These are phyloP conservation scores for Populus hybrid DNA, from an alignment of 441 rosid species.

Conservation along the genomic window DNA sequence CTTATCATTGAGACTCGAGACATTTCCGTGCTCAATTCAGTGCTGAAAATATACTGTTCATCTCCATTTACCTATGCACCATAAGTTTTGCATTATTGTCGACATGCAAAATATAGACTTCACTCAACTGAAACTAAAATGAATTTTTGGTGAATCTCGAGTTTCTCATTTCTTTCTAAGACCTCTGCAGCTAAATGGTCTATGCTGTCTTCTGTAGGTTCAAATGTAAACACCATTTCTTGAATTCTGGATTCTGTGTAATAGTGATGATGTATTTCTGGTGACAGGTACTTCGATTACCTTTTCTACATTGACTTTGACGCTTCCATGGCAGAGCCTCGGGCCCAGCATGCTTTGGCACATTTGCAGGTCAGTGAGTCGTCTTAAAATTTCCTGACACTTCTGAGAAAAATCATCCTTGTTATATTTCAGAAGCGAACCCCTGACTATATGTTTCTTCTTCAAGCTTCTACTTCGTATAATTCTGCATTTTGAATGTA, in stretches of 20 bases:
- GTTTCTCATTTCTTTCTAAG: neutral
- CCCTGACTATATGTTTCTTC: neutral
- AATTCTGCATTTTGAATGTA: neutral
- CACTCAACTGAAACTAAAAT: neutral
- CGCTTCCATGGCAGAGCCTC: slow-evolving; percentile 70
- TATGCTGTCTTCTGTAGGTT: neutral
- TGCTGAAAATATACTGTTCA: neutral
- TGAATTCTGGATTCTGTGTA: neutral
- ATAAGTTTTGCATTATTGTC: neutral
- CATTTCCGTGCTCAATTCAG: neutral
- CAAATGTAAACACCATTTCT: neutral
- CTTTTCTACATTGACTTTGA: slow-evolving; percentile 62
- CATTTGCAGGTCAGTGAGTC: slow-evolving; percentile 47
- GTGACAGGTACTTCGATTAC: slow-evolving; percentile 59
- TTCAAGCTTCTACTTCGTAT: neutral
- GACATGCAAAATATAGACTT: neutral
- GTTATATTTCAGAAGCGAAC: neutral
- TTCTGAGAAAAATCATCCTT: neutral
- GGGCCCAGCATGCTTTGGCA: slow-evolving; percentile 57
- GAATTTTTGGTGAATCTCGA: neutral
- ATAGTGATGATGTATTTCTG: neutral
- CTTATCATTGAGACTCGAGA: neutral
- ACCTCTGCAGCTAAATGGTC: slow-evolving; percentile 1
- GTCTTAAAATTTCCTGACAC: neutral
- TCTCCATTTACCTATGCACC: neutral